Percentiles rank a stretch among this genome's conserved stretches.
phyloP scores from a whole-genome alignment of 331 rosid genomes.

The Pyrus hybrid region DNA sequence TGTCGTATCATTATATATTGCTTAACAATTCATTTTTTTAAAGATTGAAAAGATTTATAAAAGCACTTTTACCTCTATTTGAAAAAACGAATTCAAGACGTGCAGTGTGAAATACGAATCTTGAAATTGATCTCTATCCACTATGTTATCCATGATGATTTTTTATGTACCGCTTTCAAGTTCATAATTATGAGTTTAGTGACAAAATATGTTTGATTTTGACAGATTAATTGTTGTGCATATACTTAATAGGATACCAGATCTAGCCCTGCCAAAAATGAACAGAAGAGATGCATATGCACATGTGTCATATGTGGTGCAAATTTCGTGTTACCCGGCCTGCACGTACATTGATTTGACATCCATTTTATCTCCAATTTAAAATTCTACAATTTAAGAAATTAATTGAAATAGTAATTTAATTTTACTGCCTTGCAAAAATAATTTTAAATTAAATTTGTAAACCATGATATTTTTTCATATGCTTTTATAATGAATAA shows the following conservation, averaged over 20 bases:
- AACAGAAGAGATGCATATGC: not conserved
- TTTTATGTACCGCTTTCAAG: too few relatives aligned
- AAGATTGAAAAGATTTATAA: fast-evolving
- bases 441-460: too few relatives aligned
- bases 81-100: too few relatives aligned
- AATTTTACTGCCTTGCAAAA: not conserved
- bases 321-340: not conserved
- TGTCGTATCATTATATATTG: too few relatives aligned
- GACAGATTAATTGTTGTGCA: not conserved
- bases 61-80: fast-evolving
- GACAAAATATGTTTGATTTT: not conserved
- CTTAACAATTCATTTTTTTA: fast-evolving
- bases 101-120: too few relatives aligned
- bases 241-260: not conserved
- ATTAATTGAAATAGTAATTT: not conserved
- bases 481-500: too few relatives aligned
- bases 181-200: not conserved
- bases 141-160: too few relatives aligned
- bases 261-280: not conserved
- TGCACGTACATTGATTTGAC: not conserved
- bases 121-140: too few relatives aligned
- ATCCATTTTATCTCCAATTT: not conserved
- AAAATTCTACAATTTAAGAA: not conserved
- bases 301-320: not conserved
- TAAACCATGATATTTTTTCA: too few relatives aligned